A percentile compares a stretch with the other conserved stretches of the same genome.
Conservation (phyloP, 2,329 filamentous ascomycete species). For the Periglandula ipomoeae region DNA sequence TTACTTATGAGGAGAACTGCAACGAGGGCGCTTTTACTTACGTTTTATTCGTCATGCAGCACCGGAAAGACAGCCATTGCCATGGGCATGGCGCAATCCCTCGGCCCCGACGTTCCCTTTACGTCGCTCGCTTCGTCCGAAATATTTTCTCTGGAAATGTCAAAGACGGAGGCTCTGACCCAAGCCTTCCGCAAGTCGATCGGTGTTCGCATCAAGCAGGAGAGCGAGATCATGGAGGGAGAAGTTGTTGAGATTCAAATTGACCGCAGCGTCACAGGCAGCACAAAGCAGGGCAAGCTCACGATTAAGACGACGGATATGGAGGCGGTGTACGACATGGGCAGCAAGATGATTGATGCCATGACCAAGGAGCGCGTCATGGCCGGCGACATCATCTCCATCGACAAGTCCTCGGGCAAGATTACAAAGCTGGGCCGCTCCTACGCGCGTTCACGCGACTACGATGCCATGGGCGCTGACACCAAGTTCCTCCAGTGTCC, state of each 20-base stretch:
- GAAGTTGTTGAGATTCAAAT: slow-evolving; percentile 99
- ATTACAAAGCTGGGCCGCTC: slow-evolving; percentile 95
- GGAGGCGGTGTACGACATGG: slow-evolving; percentile 99
- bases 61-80: slow-evolving; percentile 98
- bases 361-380: slow-evolving; percentile 99
- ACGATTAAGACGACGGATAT: slow-evolving; percentile 99
- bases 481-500: slow-evolving; percentile 98
- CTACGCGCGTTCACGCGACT: slow-evolving; percentile 90
- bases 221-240: slow-evolving; percentile 98
- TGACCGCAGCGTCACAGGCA: slow-evolving; percentile 90
- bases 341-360: slow-evolving; percentile 98
- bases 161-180: slow-evolving; percentile 94
- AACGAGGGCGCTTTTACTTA: background rate
- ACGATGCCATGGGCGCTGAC: slow-evolving; percentile 97
- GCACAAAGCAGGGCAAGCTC: slow-evolving; percentile 96
- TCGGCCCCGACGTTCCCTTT: slow-evolving; percentile 90
- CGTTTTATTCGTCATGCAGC: slow-evolving; percentile 33
- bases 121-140: slow-evolving; percentile 93
- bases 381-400: slow-evolving; percentile 96
- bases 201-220: slow-evolving; percentile 95
- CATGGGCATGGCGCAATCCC: slow-evolving; percentile 96
- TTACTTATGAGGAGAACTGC: no score
- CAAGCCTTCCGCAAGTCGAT: slow-evolving; percentile 99
- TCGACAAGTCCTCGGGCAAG: slow-evolving; percentile 96
- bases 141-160: slow-evolving; percentile 99